Evolutionary conservation across 139 green algal species (phyloP), one percentile per base, ranked within the genome.

Genomic region (Ostreobium quekettii): DNA sequence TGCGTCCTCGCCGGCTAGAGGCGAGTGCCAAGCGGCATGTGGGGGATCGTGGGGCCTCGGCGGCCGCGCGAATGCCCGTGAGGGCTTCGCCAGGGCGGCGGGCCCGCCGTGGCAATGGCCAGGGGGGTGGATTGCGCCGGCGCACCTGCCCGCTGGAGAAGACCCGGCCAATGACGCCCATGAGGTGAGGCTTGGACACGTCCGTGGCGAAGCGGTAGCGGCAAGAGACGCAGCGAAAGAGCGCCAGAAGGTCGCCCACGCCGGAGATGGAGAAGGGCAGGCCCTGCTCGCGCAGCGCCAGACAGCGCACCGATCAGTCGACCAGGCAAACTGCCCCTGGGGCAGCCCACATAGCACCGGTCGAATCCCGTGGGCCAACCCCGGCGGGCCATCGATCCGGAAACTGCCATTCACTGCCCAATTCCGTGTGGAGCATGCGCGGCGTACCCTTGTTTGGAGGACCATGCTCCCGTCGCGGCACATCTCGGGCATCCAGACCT

Each of bases 161-260:
- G n/a, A 86, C 82, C 1, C 82, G 69, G 1, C 82, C 82, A 11
- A 86, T 76, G 3, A 81, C 80, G 2, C 86, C 86, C 86, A 92
- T 92, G 2, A 86, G 73, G 24, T 72, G 60, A 0, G 83, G 80
- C 68, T 86, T 80, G 22, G 68, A 76, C 1, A 74, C 56, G 42
- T 93, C 86, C 4, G 83, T 87, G 36, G 66, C 66, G 47, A 95
- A 95, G 57, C 84, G 82, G 74, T 93, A 95, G 24, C 88, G 86
- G 72, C 89, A 91, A 4, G 78, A 89, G 15, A 93, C 83, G 70
- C 89, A 95, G 33, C 89, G 78, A 71, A 93, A 95, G 60, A 95
- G 75, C 1, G 89, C 89, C 29, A 93, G 70, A 48, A 95, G 71
- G 71, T 93, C 89, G 2, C 80, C 84, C 37, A 85, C 79, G 36